A percentile compares a stretch with the other conserved stretches of the same genome.
Evolutionary conservation across 139 green algal genomes (phyloP).

Genomic region (Ostreobium quekettii): DNA sequence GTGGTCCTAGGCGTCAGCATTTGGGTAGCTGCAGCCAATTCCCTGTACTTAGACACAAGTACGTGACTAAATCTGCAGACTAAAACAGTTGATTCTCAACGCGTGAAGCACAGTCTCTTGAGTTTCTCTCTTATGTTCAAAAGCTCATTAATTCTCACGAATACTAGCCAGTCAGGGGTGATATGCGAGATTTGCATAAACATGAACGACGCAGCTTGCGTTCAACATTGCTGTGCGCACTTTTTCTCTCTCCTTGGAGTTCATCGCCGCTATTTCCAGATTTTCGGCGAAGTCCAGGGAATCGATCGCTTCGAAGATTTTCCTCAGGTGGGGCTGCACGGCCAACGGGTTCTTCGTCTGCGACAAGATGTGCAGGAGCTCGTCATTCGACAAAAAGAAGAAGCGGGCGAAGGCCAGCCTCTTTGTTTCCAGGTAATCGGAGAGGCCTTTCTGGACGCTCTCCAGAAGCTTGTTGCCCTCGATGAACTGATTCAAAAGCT

Average conservation of each 20-base stretch:
- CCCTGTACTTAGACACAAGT: no score
- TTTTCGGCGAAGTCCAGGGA: conserved; percentile 57
- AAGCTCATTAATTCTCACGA: no score
- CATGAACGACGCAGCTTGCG: no score
- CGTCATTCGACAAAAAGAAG: conserved; percentile 79
- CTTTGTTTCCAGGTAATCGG: conserved; percentile 58
- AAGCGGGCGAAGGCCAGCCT: conserved; percentile 45
- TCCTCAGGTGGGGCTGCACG: conserved; percentile 71
- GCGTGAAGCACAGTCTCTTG: no score
- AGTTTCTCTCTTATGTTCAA: no score
- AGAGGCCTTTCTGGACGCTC: conserved; percentile 57
- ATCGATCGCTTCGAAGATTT: conserved; percentile 81
- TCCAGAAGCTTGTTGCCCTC: conserved; percentile 61
- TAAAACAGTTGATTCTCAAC: no score
- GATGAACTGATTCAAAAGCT: conserved; percentile 51
- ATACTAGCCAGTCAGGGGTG: no score
- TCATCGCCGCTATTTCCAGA: conserved; percentile 69
- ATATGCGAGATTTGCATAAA: no score
- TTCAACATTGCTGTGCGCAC: conserved; percentile 23
- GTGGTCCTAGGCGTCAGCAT: no score
- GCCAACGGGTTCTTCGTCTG: conserved; percentile 65
- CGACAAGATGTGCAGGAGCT: conserved; percentile 68
- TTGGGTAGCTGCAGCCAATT: no score
- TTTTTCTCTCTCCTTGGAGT: conserved; percentile 52
- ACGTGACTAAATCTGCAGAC: no score